Percentiles rank a stretch among this genome's conserved stretches.
Evolutionary conservation across 768 basidiomycete genomes (phyloP).

Genomic region (Amanita inopinata): DNA sequence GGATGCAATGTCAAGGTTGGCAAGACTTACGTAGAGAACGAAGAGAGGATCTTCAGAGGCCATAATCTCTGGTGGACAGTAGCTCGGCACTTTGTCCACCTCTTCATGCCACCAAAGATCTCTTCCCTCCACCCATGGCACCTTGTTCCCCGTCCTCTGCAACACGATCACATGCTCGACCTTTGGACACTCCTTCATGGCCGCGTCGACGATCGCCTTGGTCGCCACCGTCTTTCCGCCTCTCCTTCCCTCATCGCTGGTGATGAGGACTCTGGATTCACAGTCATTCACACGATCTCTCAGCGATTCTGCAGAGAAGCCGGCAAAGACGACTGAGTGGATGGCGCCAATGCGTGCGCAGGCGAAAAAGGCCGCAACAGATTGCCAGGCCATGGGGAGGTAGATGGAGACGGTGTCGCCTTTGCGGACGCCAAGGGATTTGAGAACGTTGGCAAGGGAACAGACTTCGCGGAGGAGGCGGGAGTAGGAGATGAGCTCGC

Average conservation of each 20-base stretch:
- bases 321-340: constrained; percentile 96
- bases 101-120: constrained; percentile 99
- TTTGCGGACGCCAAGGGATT: constrained; percentile 82
- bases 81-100: constrained; percentile 69
- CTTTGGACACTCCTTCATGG: constrained; percentile 70
- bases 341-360: constrained; percentile 95
- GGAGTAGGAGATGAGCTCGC: constrained; percentile 65
- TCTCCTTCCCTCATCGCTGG: constrained; percentile 87
- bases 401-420: constrained; percentile 93
- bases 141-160: constrained; percentile 73
- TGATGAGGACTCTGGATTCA: constrained; percentile 83
- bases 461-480: constrained; percentile 89
- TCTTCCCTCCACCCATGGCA: constrained; percentile 73
- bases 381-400: constrained; percentile 92
- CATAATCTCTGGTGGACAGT: constrained; percentile 87
- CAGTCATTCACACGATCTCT: constrained; percentile 91
- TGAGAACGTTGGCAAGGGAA: constrained; percentile 86
- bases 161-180: constrained; percentile 92
- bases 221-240: constrained; percentile 95
- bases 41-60: constrained; percentile 92
- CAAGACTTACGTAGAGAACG: constrained; percentile 89
- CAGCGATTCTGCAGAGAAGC: constrained; percentile 91
- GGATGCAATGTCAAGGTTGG: background rate
- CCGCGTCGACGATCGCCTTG: constrained; percentile 88
- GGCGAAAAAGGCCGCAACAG: constrained; percentile 93